Conservation (phyloP, 768 basidiomycete genomes). For the Tylopilus balloui region DNA sequence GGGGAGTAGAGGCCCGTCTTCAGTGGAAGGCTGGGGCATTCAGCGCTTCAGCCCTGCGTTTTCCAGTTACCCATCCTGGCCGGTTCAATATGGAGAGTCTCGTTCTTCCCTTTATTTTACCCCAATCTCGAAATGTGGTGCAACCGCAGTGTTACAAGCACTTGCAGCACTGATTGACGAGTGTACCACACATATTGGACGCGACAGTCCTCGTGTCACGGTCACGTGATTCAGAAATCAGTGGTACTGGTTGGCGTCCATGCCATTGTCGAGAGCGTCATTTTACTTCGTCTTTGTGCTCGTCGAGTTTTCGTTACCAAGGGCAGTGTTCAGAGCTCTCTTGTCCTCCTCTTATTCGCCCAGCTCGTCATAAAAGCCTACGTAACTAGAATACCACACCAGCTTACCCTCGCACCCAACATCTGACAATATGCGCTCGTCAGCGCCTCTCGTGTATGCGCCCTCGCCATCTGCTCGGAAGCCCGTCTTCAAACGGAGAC, state of each 20-base stretch:
- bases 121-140: no score
- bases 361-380: neutral
- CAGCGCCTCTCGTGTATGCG: slow-evolving; percentile 11
- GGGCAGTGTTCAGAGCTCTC: neutral
- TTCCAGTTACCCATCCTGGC: no score
- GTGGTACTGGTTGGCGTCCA: neutral
- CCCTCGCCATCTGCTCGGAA: slow-evolving; percentile 16
- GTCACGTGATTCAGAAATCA: slow-evolving; percentile 29
- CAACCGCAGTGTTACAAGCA: no score
- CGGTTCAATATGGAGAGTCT: no score
- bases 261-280: neutral
- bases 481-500: slow-evolving; percentile 24
- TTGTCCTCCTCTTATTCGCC: neutral
- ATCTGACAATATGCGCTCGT: slow-evolving; percentile 13
- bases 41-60: no score
- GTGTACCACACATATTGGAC: neutral
- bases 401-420: neutral
- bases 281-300: neutral
- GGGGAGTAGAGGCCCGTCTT: no score
- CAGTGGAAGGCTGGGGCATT: no score
- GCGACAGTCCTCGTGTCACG: slow-evolving; percentile 19
- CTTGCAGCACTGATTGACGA: no score
- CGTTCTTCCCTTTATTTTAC: no score
- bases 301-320: neutral
- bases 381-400: neutral